Evolutionary conservation across 208 protist genomes (phyloP).

Genomic region (Strigomonas galati): DNA sequence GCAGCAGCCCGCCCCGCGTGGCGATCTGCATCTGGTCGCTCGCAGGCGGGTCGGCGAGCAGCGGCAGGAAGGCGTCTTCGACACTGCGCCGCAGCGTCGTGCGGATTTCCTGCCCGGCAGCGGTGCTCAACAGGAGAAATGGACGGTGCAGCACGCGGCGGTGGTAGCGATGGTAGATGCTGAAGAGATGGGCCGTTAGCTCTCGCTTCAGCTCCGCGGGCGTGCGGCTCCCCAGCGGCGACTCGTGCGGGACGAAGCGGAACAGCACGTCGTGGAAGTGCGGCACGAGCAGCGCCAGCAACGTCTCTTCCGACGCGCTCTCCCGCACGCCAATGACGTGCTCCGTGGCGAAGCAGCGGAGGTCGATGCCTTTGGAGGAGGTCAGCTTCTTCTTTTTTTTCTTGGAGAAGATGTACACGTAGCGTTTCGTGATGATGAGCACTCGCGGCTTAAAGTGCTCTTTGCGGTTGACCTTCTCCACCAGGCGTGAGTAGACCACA

Average conservation of each 20-base stretch:
- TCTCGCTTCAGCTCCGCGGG: slow-evolving; percentile 43
- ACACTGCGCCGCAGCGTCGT: slow-evolving; percentile 33
- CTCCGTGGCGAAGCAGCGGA: slow-evolving; percentile 37
- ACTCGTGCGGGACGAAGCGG: slow-evolving; percentile 32
- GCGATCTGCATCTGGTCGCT: background rate
- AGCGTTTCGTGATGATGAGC: slow-evolving; percentile 39
- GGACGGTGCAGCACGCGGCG: slow-evolving; percentile 26
- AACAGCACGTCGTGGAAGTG: slow-evolving; percentile 65
- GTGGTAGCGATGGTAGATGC: slow-evolving; percentile 36
- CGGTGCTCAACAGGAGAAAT: background rate
- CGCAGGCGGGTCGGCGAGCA: slow-evolving; percentile 1
- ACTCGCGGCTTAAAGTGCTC: slow-evolving; percentile 47
- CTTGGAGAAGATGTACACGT: slow-evolving; percentile 53
- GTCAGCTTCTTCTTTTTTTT: slow-evolving; percentile 2
- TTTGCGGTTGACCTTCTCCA: slow-evolving; percentile 55
- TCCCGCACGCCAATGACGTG: slow-evolving; percentile 55
- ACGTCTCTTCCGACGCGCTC: slow-evolving; percentile 30
- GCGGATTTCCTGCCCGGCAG: slow-evolving; percentile 26
- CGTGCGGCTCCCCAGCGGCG: slow-evolving; percentile 17
- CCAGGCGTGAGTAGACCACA: slow-evolving; percentile 52
- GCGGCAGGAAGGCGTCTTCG: slow-evolving; percentile 15
- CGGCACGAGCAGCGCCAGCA: slow-evolving; percentile 51
- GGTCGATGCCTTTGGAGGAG: slow-evolving; percentile 21
- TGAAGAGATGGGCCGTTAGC: slow-evolving; percentile 56
- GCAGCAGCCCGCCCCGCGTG: background rate